Evolutionary conservation across 1,284 basidiomycete genomes (phyloP), one percentile per base, ranked within the genome.

Genomic region (Leccinum subrobustum): DNA sequence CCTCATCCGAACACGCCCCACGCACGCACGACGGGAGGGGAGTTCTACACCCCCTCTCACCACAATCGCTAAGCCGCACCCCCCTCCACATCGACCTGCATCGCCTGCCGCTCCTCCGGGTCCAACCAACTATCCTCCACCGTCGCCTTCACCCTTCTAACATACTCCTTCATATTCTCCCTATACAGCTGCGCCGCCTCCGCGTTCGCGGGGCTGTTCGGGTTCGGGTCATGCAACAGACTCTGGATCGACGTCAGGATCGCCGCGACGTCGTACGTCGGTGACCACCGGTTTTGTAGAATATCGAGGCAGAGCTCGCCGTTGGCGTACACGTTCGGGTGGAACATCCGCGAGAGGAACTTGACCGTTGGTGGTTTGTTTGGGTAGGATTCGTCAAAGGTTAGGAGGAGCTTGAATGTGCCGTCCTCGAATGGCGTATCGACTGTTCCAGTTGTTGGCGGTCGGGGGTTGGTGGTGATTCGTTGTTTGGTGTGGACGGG

Each of bases 371-470:
- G 96, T 0, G 96, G 95, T 75, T 98, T 98, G 82, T 98, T 98
- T 16, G 96, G 96, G 76, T 99, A 98, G 3, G 93, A 92, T 74
- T 99, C 96, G 75, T 98, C 96, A 70, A 98, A 98, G 0, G 92
- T 95, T 56, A 99, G 84, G 39, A 96, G 83, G 18, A 98, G 89
- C 71, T 96, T 95, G 87, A 99, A 98, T 12, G 96, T 98, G 63
- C 96, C 96, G 71, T 98, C 96, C 78, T 98, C 96, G 75, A 99
- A 99, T 0, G 96, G 96, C 12, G 96, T 99, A 64, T 98, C 96
- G 73, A 91, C 96, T 97, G 73, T 3, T 63, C 20, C 12, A 18
- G 12, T 44, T 44, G 3, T 44, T 44, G 18, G 42, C 5, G 42
- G n/a, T 18, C 39, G 39, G 39, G n/a, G n/a, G n/a, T 39, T 3